These are phyloP conservation scores for Tetraselmis striata DNA, from an alignment of 139 green algal genomes.

Conservation along the genomic window DNA sequence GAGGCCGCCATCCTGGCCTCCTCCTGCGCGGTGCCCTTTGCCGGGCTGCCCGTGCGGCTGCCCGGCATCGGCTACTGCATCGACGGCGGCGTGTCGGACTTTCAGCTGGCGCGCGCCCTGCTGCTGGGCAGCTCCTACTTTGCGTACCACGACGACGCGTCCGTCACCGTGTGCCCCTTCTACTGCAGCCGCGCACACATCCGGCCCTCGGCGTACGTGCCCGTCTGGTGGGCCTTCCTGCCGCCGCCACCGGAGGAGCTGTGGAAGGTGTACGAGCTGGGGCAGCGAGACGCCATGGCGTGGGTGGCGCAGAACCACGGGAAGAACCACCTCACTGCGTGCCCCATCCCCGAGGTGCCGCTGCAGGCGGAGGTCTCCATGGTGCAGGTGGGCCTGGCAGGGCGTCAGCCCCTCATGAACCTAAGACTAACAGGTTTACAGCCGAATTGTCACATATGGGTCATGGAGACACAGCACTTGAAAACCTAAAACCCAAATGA, in stretches of 20 bases:
- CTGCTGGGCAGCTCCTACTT: slow-evolving; percentile 11
- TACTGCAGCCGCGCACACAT: slow-evolving; percentile 32
- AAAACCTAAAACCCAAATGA: too few species aligned
- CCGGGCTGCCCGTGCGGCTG: slow-evolving; percentile 19
- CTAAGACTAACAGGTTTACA: too few species aligned
- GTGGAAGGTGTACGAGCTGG: slow-evolving; percentile 25
- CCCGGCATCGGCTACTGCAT: slow-evolving; percentile 12
- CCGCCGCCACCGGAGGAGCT: slow-evolving; percentile 24
- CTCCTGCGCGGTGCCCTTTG: slow-evolving; percentile 16
- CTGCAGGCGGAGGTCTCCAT: background rate
- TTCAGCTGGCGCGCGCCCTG: slow-evolving; percentile 11
- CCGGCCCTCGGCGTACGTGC: slow-evolving; percentile 22
- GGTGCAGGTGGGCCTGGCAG: background rate
- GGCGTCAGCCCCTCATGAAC: too few species aligned
- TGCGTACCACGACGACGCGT: slow-evolving; percentile 18
- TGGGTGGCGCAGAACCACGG: slow-evolving; percentile 6
- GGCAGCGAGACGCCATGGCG: slow-evolving; percentile 15
- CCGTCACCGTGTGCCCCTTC: slow-evolving; percentile 28
- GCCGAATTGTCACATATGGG: too few species aligned
- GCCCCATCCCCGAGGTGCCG: background rate
- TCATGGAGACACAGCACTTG: too few species aligned
- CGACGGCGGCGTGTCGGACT: slow-evolving; percentile 21
- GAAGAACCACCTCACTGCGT: background rate
- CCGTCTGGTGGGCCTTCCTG: slow-evolving; percentile 23
- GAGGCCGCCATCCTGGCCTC: slow-evolving; percentile 19